These are phyloP conservation scores for Herpetomonas muscarum DNA, from an alignment of 208 protist species.

Conservation along the genomic window DNA sequence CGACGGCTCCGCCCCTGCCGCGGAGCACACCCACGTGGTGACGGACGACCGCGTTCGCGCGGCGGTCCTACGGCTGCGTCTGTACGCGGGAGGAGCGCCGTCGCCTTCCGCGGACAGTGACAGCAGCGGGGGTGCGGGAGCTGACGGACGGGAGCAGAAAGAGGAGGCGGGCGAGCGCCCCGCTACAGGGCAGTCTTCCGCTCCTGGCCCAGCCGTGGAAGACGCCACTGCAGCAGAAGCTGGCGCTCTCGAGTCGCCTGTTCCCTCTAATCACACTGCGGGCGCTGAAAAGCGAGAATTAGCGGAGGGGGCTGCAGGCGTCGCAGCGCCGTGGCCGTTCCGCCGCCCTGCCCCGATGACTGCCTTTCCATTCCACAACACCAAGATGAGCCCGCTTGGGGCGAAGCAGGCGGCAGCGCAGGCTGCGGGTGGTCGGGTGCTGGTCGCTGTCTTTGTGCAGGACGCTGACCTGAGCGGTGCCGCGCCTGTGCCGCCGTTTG, in stretches of 20 bases:
- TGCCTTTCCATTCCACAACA: conserved; percentile 36
- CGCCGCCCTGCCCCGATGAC: conserved; percentile 39
- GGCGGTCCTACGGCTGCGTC: conserved; percentile 10
- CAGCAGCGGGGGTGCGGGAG: too few relatives aligned
- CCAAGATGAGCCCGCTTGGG: conserved; percentile 34
- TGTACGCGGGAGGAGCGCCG: too few relatives aligned
- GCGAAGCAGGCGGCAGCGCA: neutral
- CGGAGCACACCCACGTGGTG: neutral
- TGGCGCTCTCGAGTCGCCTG: too few relatives aligned
- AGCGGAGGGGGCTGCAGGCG: neutral
- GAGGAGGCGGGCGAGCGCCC: too few relatives aligned
- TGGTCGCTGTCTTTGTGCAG: conserved; percentile 41
- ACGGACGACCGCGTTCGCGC: conserved; percentile 11
- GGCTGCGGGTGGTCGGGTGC: conserved; percentile 1
- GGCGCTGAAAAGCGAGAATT: neutral
- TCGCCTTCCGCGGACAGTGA: too few relatives aligned
- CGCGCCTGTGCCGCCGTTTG: conserved; percentile 28
- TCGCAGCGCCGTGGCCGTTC: conserved; percentile 46
- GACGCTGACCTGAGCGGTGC: conserved; percentile 13
- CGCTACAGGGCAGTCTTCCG: too few relatives aligned
- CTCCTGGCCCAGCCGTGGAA: too few relatives aligned
- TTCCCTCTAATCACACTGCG: too few relatives aligned
- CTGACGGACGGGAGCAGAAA: too few relatives aligned
- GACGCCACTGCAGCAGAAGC: neutral
- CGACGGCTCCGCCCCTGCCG: neutral